Conservation (phyloP, 2,329 filamentous ascomycete species). For the Cladophialophora immunda region DNA sequence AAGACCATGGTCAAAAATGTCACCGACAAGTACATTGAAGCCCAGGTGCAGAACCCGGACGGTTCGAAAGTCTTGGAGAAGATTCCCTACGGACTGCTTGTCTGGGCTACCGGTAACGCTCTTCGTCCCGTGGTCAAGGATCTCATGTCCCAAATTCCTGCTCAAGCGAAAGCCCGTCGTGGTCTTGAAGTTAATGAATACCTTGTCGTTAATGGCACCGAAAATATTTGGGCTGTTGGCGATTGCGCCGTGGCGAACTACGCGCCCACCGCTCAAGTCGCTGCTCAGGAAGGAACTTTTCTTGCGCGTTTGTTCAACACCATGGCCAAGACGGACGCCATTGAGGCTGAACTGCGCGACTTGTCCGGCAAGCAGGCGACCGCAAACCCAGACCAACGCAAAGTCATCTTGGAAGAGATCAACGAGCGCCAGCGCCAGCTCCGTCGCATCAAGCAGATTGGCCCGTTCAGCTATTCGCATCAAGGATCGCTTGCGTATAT, state of each 20-base stretch:
- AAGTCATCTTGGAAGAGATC: conserved; percentile 74
- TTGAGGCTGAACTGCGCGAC: conserved; percentile 77
- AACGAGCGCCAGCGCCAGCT: conserved; percentile 86
- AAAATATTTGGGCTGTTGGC: conserved; percentile 97
- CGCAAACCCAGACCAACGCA: conserved; percentile 70
- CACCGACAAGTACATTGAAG: conserved; percentile 90
- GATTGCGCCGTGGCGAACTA: conserved; percentile 98
- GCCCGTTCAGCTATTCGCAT: conserved; percentile 98
- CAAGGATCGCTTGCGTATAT: conserved; percentile 98
- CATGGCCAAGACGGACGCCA: conserved; percentile 90
- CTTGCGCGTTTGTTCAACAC: conserved; percentile 97
- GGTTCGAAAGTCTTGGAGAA: conserved; percentile 82
- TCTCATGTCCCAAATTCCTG: conserved; percentile 89
- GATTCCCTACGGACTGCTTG: conserved; percentile 93
- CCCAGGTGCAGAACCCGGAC: conserved; percentile 80
- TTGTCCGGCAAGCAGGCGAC: conserved; percentile 72
- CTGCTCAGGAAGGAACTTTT: conserved; percentile 93
- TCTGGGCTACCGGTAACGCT: conserved; percentile 98
- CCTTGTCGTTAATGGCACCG: conserved; percentile 94
- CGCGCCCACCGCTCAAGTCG: conserved; percentile 95
- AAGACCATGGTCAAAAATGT: conserved; percentile 99
- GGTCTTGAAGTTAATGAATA: conserved; percentile 98
- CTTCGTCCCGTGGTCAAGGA: conserved; percentile 89
- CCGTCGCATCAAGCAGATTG: conserved; percentile 89
- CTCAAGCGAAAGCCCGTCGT: conserved; percentile 92